These are phyloP conservation scores for Yarrowia bubula DNA, from an alignment of 805 yeast species.

Conservation along the genomic window DNA sequence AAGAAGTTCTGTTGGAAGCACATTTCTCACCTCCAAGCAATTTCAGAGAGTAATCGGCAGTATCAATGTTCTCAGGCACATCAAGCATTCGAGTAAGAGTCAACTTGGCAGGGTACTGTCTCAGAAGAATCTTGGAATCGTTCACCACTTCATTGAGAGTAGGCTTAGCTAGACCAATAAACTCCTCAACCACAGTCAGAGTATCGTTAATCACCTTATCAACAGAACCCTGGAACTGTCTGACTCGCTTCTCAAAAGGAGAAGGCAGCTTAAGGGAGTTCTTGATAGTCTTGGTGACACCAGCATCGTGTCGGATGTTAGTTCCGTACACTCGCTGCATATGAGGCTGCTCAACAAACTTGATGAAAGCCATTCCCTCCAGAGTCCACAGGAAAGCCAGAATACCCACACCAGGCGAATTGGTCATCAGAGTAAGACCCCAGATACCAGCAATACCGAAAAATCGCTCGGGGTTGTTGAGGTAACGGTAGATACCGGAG, in stretches of 20 bases:
- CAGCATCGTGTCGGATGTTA: slow-evolving; percentile 52
- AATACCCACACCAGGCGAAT: slow-evolving; percentile 48
- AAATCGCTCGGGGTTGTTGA: slow-evolving; percentile 78
- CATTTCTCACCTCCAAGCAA: not conserved
- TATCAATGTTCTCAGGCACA: slow-evolving; percentile 34
- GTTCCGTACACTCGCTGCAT: slow-evolving; percentile 75
- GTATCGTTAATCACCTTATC: slow-evolving; percentile 43
- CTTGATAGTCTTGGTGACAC: slow-evolving; percentile 42
- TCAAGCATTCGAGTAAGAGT: slow-evolving; percentile 38
- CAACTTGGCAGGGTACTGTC: slow-evolving; percentile 40
- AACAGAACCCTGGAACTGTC: slow-evolving; percentile 38
- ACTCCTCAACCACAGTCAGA: slow-evolving; percentile 48
- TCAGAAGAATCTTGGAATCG: slow-evolving; percentile 41
- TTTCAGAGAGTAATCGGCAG: slow-evolving; percentile 30
- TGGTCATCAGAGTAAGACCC: slow-evolving; percentile 63
- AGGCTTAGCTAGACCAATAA: slow-evolving; percentile 39
- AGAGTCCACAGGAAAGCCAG: slow-evolving; percentile 64
- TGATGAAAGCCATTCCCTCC: slow-evolving; percentile 63
- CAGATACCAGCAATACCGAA: slow-evolving; percentile 76
- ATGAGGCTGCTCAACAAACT: slow-evolving; percentile 73
- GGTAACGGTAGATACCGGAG: slow-evolving; percentile 77
- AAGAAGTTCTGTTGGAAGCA: slow-evolving; percentile 6
- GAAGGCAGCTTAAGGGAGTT: slow-evolving; percentile 36
- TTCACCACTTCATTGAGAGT: slow-evolving; percentile 36
- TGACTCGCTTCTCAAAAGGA: slow-evolving; percentile 35